Evolutionary conservation across 192 early-diverging fungal genomes (phyloP), one percentile per base, ranked within the genome.

Genomic region (Coemansia guatemalensis): DNA sequence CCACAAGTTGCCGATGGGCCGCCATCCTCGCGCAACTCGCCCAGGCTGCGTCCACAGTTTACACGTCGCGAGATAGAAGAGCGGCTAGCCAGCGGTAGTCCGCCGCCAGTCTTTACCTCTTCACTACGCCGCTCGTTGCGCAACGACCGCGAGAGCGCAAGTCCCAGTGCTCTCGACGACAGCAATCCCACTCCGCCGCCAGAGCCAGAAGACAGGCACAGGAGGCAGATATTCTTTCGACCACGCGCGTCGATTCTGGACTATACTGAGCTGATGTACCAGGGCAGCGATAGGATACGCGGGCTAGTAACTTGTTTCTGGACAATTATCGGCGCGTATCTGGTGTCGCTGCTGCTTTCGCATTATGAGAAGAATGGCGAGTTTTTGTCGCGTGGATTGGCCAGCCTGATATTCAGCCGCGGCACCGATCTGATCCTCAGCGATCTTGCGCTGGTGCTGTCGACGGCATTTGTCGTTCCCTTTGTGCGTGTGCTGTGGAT

Each of bases 361-460:
- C 72, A 81, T 54, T 75, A 72, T 48, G 73, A 81, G 56, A n/a
- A 32, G 17, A 75, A 44, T 23, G 78, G 78, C 35, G 73, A 72
- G 55, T 22, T 75, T 25, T 49, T 81, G 69, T 67, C 78, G 20
- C 9, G 60, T 22, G 48, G 53, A 11, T 54, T 81, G 50, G 78
- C 64, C 6, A 48, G 55, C 27, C 48, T 71, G 54, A 67, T 81
- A 12, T 71, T 75, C 47, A 81, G 73, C 53, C 58, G 91, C 52
- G 88, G 74, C 3, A 60, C 81, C 30, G 85, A 83, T 4, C 81
- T 99, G 3, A 62, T 92, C 1, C 56, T 90, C 26, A 85, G 87
- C 47, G 96, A 98, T 67, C 23, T 87, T 9, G 72, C 72, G 18
- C 74, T 98, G 69, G 84, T 96, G 9, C 41, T 74, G 26, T 83